Conservation (phyloP, 352 stramenopile genomes). For the Phytophthora fragariae region DNA sequence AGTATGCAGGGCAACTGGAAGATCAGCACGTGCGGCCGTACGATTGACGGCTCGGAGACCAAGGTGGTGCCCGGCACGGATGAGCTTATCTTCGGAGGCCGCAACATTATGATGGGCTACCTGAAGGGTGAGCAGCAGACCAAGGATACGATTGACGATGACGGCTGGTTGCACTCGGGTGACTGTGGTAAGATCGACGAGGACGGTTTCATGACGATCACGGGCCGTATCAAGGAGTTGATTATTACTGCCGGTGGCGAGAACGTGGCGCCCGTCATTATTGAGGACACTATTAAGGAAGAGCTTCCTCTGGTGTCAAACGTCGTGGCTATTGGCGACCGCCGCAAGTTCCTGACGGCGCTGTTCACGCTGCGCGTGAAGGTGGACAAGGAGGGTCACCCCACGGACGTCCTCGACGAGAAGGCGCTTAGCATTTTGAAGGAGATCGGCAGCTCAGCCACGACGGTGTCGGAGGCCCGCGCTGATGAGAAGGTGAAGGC, state of each 20-base stretch:
- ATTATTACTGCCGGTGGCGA: constrained; percentile 96
- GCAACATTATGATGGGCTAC: constrained; percentile 93
- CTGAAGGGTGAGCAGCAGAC: constrained; percentile 82
- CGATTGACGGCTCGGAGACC: constrained; percentile 77
- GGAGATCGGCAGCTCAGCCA: constrained; percentile 75
- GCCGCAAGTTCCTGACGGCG: constrained; percentile 92
- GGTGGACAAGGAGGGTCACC: constrained; percentile 81
- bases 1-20: constrained; percentile 89
- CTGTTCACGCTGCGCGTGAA: constrained; percentile 90
- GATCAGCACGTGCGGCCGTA: constrained; percentile 83
- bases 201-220: constrained; percentile 95
- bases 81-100: constrained; percentile 83
- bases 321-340: constrained; percentile 93
- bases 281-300: constrained; percentile 93
- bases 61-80: constrained; percentile 65
- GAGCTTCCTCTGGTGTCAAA: constrained; percentile 90
- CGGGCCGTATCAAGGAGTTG: constrained; percentile 96
- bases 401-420: constrained; percentile 82
- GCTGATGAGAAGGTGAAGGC: constrained; percentile 79
- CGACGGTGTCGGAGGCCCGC: constrained; percentile 74
- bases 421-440: constrained; percentile 68
- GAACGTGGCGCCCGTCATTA: constrained; percentile 94
- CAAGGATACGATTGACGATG: constrained; percentile 91
- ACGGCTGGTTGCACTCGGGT: constrained; percentile 95
- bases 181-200: constrained; percentile 93